Conservation (phyloP, 441 rosid genomes). For the Lagerstroemia fauriei region DNA sequence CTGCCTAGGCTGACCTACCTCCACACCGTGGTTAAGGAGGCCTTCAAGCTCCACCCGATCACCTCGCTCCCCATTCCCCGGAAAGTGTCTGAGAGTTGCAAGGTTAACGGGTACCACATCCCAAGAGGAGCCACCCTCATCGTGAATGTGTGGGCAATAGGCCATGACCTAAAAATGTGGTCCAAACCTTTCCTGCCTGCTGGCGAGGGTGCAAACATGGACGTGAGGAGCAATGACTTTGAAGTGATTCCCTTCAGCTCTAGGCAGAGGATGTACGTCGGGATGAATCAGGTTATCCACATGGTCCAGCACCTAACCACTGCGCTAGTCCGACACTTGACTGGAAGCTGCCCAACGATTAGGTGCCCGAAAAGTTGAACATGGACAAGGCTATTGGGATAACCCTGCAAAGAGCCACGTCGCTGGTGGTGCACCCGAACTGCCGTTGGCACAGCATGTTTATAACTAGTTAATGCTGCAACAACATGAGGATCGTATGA, state of each 20-base stretch:
- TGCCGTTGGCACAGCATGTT: slow-evolving; percentile 41
- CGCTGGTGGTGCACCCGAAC: slow-evolving; percentile 57
- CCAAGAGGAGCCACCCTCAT: slow-evolving; percentile 54
- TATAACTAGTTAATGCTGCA: slow-evolving; percentile 28
- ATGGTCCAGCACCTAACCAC: slow-evolving; percentile 67
- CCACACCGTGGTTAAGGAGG: slow-evolving; percentile 69
- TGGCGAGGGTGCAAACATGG: slow-evolving; percentile 53
- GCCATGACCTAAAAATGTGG: slow-evolving; percentile 58
- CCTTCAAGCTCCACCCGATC: slow-evolving; percentile 63
- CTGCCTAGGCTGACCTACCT: slow-evolving; percentile 50
- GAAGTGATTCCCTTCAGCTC: slow-evolving; percentile 86
- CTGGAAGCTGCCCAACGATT: slow-evolving; percentile 52
- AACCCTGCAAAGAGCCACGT: slow-evolving; percentile 56
- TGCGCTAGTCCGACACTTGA: slow-evolving; percentile 64
- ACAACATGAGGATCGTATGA: no score
- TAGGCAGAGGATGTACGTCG: slow-evolving; percentile 78
- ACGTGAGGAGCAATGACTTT: slow-evolving; percentile 69
- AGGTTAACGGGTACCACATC: slow-evolving; percentile 56
- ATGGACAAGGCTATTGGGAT: slow-evolving; percentile 74
- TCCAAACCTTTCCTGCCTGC: slow-evolving; percentile 52
- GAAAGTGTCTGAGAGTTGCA: slow-evolving; percentile 45
- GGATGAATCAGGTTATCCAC: slow-evolving; percentile 62
- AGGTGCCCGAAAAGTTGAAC: slow-evolving; percentile 48
- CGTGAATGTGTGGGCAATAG: slow-evolving; percentile 67
- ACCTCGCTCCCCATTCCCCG: slow-evolving; percentile 66